These are phyloP conservation scores for Chytridiales sp. DNA, from an alignment of 371 early-diverging fungal species.

Conservation along the genomic window DNA sequence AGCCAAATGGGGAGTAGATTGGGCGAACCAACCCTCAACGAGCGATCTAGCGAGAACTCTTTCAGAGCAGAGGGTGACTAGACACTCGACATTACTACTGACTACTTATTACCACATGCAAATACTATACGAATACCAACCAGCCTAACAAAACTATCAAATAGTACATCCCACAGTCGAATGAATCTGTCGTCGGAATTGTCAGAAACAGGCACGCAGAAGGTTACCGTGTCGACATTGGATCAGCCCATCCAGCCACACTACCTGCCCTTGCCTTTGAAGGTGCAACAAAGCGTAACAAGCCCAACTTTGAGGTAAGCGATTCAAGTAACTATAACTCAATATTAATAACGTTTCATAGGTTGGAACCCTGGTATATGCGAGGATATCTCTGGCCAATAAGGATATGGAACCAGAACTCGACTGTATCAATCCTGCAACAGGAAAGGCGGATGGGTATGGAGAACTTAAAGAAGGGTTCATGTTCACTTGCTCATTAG, in stretches of 20 bases:
- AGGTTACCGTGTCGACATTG: constrained; percentile 87
- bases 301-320: constrained; percentile 72
- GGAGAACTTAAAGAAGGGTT: constrained; percentile 76
- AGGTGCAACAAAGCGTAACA: constrained; percentile 90
- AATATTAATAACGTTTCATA: constrained; percentile 12
- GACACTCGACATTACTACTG: not conserved
- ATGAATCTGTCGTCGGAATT: constrained; percentile 86
- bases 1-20: too few species aligned
- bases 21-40: not conserved
- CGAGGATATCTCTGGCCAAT: constrained; percentile 80
- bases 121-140: not conserved
- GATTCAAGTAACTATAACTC: not conserved
- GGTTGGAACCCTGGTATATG: constrained; percentile 81
- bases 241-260: constrained; percentile 81
- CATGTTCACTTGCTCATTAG: constrained; percentile 71
- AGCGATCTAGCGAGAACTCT: not conserved
- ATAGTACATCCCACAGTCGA: constrained; percentile 84
- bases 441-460: constrained; percentile 74
- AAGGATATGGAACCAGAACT: constrained; percentile 96
- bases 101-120: constrained; percentile 8
- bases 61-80: not conserved
- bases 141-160: too few species aligned
- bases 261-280: constrained; percentile 85
- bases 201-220: constrained; percentile 71
- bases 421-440: constrained; percentile 78